Evolutionary conservation across 345 rosid species (phyloP).

Genomic region (Gossypioides kirkii): DNA sequence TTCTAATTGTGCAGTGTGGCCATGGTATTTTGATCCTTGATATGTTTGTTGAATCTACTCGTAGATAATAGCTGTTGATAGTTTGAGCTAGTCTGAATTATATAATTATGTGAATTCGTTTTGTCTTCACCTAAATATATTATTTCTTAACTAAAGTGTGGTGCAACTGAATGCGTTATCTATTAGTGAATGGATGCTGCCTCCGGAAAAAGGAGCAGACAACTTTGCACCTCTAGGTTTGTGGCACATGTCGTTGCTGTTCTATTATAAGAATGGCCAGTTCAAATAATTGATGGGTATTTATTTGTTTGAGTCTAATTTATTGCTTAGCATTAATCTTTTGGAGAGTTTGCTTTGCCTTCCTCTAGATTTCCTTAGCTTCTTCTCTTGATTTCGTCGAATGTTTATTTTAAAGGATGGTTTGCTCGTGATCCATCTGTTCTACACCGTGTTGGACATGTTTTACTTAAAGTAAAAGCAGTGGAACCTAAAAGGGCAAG

Average conservation of each 20-base stretch:
- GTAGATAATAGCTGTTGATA: neutral
- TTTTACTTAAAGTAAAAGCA: slow-evolving; percentile 53
- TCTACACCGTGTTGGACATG: slow-evolving; percentile 64
- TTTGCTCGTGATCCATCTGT: slow-evolving; percentile 78
- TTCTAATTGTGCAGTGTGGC: neutral
- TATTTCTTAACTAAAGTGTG: neutral
- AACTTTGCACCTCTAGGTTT: neutral
- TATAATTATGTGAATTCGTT: neutral
- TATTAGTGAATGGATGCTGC: neutral
- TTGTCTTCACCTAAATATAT: neutral
- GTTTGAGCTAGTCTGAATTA: neutral
- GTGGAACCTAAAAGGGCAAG: slow-evolving; percentile 56
- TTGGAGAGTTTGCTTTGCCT: neutral
- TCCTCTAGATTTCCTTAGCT: slow-evolving; percentile 11
- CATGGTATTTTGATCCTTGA: slow-evolving; percentile 27
- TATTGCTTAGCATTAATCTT: slow-evolving; percentile 5
- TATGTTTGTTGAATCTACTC: slow-evolving; percentile 30
- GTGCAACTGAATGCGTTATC: neutral
- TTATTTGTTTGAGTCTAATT: slow-evolving; percentile 9
- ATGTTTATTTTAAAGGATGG: slow-evolving; percentile 50
- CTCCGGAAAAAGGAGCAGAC: neutral
- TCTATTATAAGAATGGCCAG: neutral
- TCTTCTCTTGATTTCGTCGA: neutral
- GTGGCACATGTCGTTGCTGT: neutral
- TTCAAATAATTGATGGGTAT: neutral